phyloP scores from a whole-genome alignment of 371 early-diverging fungal species.

The Circinella umbellata region DNA sequence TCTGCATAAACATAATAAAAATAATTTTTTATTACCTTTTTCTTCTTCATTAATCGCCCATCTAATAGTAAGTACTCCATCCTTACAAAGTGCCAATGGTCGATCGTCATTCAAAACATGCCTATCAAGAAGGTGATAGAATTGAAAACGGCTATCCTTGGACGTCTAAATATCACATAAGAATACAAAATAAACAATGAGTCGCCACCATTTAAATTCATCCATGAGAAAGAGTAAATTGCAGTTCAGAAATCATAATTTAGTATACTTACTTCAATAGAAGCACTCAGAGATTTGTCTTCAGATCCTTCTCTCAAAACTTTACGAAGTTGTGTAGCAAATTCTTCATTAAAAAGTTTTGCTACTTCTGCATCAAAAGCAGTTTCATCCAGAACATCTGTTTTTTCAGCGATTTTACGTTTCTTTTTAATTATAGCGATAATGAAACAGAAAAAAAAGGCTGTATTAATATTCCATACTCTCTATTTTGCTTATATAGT shows the following conservation, averaged over 20 bases:
- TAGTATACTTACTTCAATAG: slow-evolving; percentile 1
- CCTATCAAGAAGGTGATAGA: slow-evolving; percentile 34
- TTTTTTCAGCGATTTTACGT: not conserved
- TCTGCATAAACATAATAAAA: not conserved
- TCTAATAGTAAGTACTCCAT: slow-evolving; percentile 34
- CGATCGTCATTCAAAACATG: slow-evolving; percentile 25
- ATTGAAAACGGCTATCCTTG: slow-evolving; percentile 28
- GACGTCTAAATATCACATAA: slow-evolving; percentile 21
- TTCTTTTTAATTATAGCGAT: not conserved
- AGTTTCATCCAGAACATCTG: slow-evolving; percentile 6
- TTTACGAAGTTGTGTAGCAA: slow-evolving; percentile 33
- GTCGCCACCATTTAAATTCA: too few species aligned
- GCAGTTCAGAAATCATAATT: not conserved
- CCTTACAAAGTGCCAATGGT: slow-evolving; percentile 20
- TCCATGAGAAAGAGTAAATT: too few species aligned
- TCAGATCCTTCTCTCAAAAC: slow-evolving; percentile 21
- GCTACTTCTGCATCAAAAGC: slow-evolving; percentile 35
- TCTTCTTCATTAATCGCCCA: slow-evolving; percentile 36
- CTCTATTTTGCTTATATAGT: too few species aligned
- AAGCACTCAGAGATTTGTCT: not conserved
- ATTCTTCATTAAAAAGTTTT: slow-evolving; percentile 23
- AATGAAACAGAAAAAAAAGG: too few species aligned
- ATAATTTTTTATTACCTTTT: not conserved
- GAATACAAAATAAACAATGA: not conserved
- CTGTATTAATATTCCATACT: too few species aligned